A percentile compares a stretch with the other conserved stretches of the same genome.
These are phyloP conservation scores for Eucalyptus regnans DNA, from an alignment of 345 rosid species.

Conservation along the genomic window DNA sequence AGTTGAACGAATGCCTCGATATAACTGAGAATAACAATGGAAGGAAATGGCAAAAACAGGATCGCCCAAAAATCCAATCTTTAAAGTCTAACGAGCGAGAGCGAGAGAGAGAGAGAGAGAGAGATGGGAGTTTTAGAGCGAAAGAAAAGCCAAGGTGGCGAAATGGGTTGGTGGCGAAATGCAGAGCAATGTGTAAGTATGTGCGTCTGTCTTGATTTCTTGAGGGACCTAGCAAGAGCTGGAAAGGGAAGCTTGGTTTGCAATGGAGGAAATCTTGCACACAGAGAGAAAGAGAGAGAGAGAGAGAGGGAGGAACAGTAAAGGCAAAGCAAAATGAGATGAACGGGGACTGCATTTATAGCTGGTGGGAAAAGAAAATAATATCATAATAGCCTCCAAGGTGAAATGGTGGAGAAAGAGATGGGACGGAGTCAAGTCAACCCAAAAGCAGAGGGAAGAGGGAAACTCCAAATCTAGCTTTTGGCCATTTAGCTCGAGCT, in stretches of 20 bases:
- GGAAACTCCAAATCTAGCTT: not conserved
- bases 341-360: slow-evolving; percentile 28
- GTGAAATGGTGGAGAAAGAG: not conserved
- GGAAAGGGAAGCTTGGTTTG: slow-evolving; percentile 78
- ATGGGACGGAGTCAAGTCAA: not conserved
- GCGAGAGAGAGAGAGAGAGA: not conserved
- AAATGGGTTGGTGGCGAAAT: slow-evolving; percentile 17
- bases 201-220: not conserved
- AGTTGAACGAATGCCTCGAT: slow-evolving; percentile 1
- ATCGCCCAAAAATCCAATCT: slow-evolving; percentile 14
- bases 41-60: slow-evolving; percentile 14
- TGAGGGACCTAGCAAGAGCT: slow-evolving; percentile 25
- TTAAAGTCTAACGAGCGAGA: not conserved
- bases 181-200: slow-evolving; percentile 31
- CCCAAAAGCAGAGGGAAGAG: not conserved
- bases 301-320: slow-evolving; percentile 23
- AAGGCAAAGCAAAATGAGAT: slow-evolving; percentile 17
- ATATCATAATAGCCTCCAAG: not conserved
- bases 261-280: slow-evolving; percentile 73
- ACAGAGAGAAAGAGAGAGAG: slow-evolving; percentile 11
- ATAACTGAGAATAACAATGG: not conserved
- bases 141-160: slow-evolving; percentile 3
- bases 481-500: not conserved
- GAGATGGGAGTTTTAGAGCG: slow-evolving; percentile 6
- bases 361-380: not conserved